phyloP scores from a whole-genome alignment of 805 yeast species.

The Saccharomyces kudriavzevii region DNA sequence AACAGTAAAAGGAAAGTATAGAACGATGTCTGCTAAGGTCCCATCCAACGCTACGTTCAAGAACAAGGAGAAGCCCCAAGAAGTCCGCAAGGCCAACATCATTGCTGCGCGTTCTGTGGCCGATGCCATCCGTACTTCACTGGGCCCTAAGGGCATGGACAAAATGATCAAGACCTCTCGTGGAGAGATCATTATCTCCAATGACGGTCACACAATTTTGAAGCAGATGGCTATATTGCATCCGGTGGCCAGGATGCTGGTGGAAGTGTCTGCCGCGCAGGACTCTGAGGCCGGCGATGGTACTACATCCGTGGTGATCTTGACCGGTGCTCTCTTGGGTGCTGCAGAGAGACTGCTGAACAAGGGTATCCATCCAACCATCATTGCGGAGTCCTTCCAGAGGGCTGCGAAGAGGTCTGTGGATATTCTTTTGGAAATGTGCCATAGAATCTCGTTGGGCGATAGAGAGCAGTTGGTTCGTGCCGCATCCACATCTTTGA shows the following conservation, averaged over 20 bases:
- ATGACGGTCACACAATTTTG: constrained; percentile 95
- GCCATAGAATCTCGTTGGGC: constrained; percentile 64
- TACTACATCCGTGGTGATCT: constrained; percentile 92
- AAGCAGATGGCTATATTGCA: constrained; percentile 97
- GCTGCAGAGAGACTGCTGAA: constrained; percentile 88
- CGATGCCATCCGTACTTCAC: constrained; percentile 87
- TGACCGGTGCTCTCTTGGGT: constrained; percentile 87
- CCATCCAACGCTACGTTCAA: constrained; percentile 83
- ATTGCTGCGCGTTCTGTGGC: constrained; percentile 92
- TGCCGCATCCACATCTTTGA: constrained; percentile 91
- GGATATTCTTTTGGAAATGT: constrained; percentile 76
- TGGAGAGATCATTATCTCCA: constrained; percentile 90
- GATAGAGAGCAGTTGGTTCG: constrained; percentile 79
- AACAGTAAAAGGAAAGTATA: background rate
- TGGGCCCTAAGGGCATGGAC: constrained; percentile 99
- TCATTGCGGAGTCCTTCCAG: constrained; percentile 88
- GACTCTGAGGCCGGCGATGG: constrained; percentile 99
- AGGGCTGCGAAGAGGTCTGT: constrained; percentile 79
- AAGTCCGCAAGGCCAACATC: constrained; percentile 81
- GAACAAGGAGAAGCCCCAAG: constrained; percentile 91
- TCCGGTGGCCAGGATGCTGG: constrained; percentile 98
- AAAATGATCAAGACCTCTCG: constrained; percentile 92
- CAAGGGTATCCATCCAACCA: constrained; percentile 91
- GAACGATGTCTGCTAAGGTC: constrained; percentile 20
- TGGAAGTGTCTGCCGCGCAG: constrained; percentile 94